Evolutionary conservation across 2,329 filamentous ascomycete genomes (phyloP).

Genomic region (Claviceps humidiphila): DNA sequence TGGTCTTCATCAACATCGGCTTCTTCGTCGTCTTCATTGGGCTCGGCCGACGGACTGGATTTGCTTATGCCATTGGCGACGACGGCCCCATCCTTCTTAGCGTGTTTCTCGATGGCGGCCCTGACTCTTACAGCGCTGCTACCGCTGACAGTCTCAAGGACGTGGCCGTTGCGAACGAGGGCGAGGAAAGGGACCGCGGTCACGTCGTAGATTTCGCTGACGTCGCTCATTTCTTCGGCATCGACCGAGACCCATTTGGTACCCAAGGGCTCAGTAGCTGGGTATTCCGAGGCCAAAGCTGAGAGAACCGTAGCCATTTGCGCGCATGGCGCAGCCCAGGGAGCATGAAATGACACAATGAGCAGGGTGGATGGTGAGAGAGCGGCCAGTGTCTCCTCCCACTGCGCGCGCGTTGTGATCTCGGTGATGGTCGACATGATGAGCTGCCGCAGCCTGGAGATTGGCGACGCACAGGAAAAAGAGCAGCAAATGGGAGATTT

Average conservation of each 20-base stretch:
- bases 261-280: slow-evolving; percentile 47
- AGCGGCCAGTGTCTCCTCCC: slow-evolving; percentile 53
- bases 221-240: slow-evolving; percentile 84
- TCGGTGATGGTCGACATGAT: slow-evolving; percentile 66
- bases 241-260: slow-evolving; percentile 84
- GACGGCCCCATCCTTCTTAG: slow-evolving; percentile 31
- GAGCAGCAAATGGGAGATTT: too few species aligned
- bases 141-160: slow-evolving; percentile 77
- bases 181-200: slow-evolving; percentile 89
- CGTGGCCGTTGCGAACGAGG: slow-evolving; percentile 59
- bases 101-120: slow-evolving; percentile 72
- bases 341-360: slow-evolving; percentile 87
- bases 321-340: slow-evolving; percentile 91
- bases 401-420: slow-evolving; percentile 60
- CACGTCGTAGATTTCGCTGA: slow-evolving; percentile 87
- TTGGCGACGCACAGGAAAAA: neutral
- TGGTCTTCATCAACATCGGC: slow-evolving; percentile 35
- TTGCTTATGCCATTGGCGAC: slow-evolving; percentile 23
- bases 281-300: slow-evolving; percentile 77
- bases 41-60: slow-evolving; percentile 28
- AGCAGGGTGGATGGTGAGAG: slow-evolving; percentile 60
- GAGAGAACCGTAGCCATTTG: slow-evolving; percentile 83
- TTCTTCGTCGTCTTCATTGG: slow-evolving; percentile 22
- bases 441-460: neutral
- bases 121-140: slow-evolving; percentile 80